Conservation (phyloP, 495 filamentous ascomycete genomes). For the Penicillium atrosanguineum region DNA sequence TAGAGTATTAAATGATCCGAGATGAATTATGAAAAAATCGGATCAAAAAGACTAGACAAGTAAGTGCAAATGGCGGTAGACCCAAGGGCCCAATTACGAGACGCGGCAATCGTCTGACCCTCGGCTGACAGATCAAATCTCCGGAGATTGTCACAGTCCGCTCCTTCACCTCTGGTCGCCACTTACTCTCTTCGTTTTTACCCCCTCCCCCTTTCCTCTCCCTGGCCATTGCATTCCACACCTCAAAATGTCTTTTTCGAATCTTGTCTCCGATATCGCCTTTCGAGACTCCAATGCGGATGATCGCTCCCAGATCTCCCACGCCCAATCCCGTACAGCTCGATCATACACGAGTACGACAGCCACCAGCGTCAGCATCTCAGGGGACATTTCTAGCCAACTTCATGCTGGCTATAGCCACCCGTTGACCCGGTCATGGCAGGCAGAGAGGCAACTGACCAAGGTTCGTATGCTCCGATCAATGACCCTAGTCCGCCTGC, state of each 20-base stretch:
- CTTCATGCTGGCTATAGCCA: slow-evolving; percentile 94
- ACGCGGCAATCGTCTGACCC: no score
- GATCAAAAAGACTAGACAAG: no score
- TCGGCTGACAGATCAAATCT: no score
- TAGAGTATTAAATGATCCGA: no score
- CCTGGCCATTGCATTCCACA: neutral
- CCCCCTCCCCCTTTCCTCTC: no score
- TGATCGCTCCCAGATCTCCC: slow-evolving; percentile 68
- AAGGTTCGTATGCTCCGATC: slow-evolving; percentile 59
- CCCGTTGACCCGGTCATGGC: slow-evolving; percentile 87
- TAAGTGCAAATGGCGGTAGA: no score
- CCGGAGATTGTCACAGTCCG: no score
- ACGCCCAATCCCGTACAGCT: slow-evolving; percentile 64
- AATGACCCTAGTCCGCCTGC: neutral
- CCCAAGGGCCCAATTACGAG: no score
- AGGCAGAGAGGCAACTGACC: slow-evolving; percentile 93
- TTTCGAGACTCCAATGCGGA: slow-evolving; percentile 60
- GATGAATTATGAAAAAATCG: no score
- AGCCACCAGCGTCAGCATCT: slow-evolving; percentile 91
- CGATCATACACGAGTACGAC: slow-evolving; percentile 83
- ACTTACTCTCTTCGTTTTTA: no score
- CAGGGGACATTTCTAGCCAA: slow-evolving; percentile 90
- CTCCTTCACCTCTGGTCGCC: no score
- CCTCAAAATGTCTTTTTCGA: slow-evolving; percentile 79
- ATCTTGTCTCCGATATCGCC: slow-evolving; percentile 81